Base-by-base conservation (phyloP, 2,329 filamentous ascomycete species). In the Coniochaeta hoffmannii region DNA sequence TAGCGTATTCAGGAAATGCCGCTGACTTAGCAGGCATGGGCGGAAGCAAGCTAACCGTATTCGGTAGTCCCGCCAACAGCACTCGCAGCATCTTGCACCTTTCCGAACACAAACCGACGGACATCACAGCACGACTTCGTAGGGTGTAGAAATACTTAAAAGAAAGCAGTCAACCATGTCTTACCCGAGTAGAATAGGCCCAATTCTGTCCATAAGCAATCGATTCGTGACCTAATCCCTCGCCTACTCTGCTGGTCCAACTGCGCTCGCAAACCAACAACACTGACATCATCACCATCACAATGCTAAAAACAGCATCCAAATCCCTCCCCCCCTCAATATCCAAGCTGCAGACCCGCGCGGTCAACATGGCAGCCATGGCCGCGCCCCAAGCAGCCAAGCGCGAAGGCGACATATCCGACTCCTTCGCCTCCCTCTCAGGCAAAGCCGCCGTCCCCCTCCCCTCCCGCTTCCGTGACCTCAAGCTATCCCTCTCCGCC, bases 361-460 rank as follows among this genome's bases (percentile, higher is more conserved):
- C 22, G 2, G 50, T 56, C 30, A 57, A 50, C 31, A 64, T 63
- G 60, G 60, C 58, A 3, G 55, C 60, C 50, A 50, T 55, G 11
- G 41, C 36, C 2, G n/a, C 24, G 4, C n/a, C 49, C 28, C 49
- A 31, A 51, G 2, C 8, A n/a, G n/a, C 26, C 10, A 83, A 82
- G 61, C 75, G 78, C 36, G 80, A 82, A 60, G 83, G 83, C 3
- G 77, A 85, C 59, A 86, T 87, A 32, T 83, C 82, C 0, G 81
- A 83, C 53, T 71, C 81, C 1, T 87, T 87, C 56, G 76, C 77
- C 0, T 86, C 83, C 0, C 69, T 87, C 2, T 82, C 81, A 0
- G 79, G 80, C 0, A 64, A 64, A 2, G 63, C 70, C 8, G 63
- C 69, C 4, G 63, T 68, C 11, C 75, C 78, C 0, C 71, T 87